Evolutionary conservation across 192 early-diverging fungal species (phyloP), one percentile per base, ranked within the genome.

Genomic region (Coemansia sp.): DNA sequence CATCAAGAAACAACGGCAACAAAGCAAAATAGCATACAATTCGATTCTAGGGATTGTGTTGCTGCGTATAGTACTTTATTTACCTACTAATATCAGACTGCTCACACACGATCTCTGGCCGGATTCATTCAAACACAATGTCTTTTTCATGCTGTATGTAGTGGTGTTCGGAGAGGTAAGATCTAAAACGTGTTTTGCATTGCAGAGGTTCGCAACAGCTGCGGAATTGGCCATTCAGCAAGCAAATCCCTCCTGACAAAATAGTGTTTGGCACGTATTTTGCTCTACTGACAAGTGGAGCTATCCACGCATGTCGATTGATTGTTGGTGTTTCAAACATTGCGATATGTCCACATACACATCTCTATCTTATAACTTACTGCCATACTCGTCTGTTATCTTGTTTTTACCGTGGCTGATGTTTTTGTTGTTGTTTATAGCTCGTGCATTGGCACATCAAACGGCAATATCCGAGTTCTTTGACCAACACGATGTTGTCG

Each of bases 371-470:
- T 26, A 11, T 54, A 13, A 12, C 19, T 21, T 32, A 9, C 8
- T 5, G 8, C 13, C 43, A 9, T 45, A 5, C 43, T 3, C 32
- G 32, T 32, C 32, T 32, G 4, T 1, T 32, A 4, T 32, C 32
- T 32, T 32, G 3, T 32, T 32, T 32, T 32, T 32, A 2, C 43
- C 13, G 43, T 9, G 13, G 13, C 43, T 45, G 43, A 45, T 45
- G 10, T 5, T 9, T 15, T 45, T 45, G 13, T 45, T 43, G 42
- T 57, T 46, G 22, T 21, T 43, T 75, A 64, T 81, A 81, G 78
- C 78, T 41, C 73, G 78, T 39, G 78, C 73, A 13, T 64, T 81
- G n/a, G 78, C 78, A 47, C 78, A 81, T 42, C 73, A 81, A 60
- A 75, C 67, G 26, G 67, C 71, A 12, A 60, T 81, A 32, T 69